Base-by-base conservation (phyloP, 306 rosid genomes). In the Glycine tomentella region DNA sequence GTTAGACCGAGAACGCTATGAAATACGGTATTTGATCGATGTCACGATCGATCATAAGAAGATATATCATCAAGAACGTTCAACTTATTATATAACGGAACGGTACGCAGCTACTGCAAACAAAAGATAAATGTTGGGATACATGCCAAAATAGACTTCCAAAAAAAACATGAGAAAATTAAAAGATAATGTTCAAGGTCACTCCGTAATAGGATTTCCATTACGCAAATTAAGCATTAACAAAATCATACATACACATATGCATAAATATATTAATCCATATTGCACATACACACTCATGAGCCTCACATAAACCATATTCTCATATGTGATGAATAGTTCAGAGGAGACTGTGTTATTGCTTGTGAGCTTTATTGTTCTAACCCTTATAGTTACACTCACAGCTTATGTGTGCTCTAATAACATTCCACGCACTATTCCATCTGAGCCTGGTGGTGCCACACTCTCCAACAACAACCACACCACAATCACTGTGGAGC, bases 301-400 rank as follows among this genome's bases (percentile, higher is more conserved):
- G 31, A 56, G 5, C 9, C 69, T 33, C 14, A 25, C 31, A 40
- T 14, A 12, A 16, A 48, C 16, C 40, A 71, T 9, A 81, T 25
- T 25, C 31, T 25, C 31, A 25, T 25, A 25, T 25, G 2, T 65
- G 48, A 38, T 38, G 44, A 45, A 51, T 8, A 45, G 9, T 16
- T 84, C 34, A 53, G 55, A 80, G 63, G 42, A 80, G 71, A 33
- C 53, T 34, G 17, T 79, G 2, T 42, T 84, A 17, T 50, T 80
- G 65, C 49, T 84, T 3, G 2, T 44, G 1, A 61, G 62, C 17
- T 7, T 84, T 42, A 52, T 80, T 10, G 13, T 75, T 14, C 8
- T 84, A 16, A 58, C 78, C 4, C 1, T 84, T 69, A 3, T 79
- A 2, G 3, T 75, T 7, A 68, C 87, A 16, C 3, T 75, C 51